Conservation (phyloP, 768 basidiomycete genomes). For the Lanmaoa pseudosensibilis region DNA sequence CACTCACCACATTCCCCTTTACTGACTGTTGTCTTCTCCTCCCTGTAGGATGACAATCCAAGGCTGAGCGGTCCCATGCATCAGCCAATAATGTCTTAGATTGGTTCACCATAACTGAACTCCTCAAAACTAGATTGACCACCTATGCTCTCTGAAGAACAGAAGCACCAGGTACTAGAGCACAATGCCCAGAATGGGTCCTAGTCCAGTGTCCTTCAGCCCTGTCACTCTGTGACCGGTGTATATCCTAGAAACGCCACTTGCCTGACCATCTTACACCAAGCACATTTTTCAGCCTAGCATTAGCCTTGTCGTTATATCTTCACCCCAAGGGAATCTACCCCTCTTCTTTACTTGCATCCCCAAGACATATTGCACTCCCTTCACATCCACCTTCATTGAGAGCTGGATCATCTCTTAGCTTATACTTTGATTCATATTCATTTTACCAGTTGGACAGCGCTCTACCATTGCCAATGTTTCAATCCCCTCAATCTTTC, state of each 20-base stretch:
- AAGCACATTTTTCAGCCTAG: neutral
- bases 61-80: conserved; percentile 31
- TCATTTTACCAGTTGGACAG: conserved; percentile 65
- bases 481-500: conserved; percentile 16
- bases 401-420: conserved; percentile 39
- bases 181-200: conserved; percentile 48
- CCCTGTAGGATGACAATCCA: conserved; percentile 33
- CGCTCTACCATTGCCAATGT: conserved; percentile 44
- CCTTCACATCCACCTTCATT: conserved; percentile 37
- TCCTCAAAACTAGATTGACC: conserved; percentile 65
- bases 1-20: conserved; percentile 29
- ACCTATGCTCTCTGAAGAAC: conserved; percentile 38
- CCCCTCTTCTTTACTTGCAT: conserved; percentile 15
- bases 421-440: conserved; percentile 57
- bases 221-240: conserved; percentile 28
- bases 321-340: conserved; percentile 20
- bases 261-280: neutral
- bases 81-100: conserved; percentile 40
- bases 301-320: conserved; percentile 4
- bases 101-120: conserved; percentile 43
- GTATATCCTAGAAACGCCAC: conserved; percentile 4
- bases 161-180: conserved; percentile 51
- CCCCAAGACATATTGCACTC: conserved; percentile 17
- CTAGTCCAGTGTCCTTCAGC: conserved; percentile 1
- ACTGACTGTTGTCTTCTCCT: conserved; percentile 60